Base-by-base conservation (phyloP, 2,329 filamentous ascomycete genomes). In the Pseudogymnoascus sp. region DNA sequence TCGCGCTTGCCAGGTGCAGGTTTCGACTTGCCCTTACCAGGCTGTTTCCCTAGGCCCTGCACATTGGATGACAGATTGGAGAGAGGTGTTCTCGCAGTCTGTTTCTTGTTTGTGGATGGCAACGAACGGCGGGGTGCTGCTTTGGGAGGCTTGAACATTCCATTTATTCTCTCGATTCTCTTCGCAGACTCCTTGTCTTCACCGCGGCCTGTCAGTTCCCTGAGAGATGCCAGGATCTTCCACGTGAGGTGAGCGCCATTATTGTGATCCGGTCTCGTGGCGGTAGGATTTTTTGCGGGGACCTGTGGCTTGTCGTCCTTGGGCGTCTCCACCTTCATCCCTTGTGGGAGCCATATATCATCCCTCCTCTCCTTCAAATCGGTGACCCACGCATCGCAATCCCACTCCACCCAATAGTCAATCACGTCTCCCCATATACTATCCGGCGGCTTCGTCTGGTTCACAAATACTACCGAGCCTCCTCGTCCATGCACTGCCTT, bases 391-490 rank as follows among this genome's bases (percentile, higher is more conserved):
- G 83, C 83, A 67, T 90, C 87, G 64, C 87, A 90, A 68, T 90
- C 87, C 86, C 86, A 89, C 65, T 87, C 80, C 0, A 90, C 80
- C 83, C 87, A 89, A 65, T 86, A 88, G 72, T 90, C 87, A 60
- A 90, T 87, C 0, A 89, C 76, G 61, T 89, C 87, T 0, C 86
- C 83, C 87, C 87, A 90, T 0, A 80, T 82, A 69, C 87, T 90
- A 69, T 89, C 86, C 0, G 87, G 79, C 0, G 87, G 87, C 68
- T 87, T 87, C 1, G 87, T 89, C 21, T 86, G 82, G 72, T 90
- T 90, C 65, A 90, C 84, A 73, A 89, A 89, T 4, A 90, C 78
- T 0, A 90, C 87, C 61, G 83, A 87, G 62, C 87, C 87, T 25
- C 84, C 84, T 67, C 79, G 84, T 1, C 68, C 69, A 72, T 90